Percentiles rank a stretch among this genome's conserved stretches.
These are phyloP conservation scores for Licmophora abbreviata DNA, from an alignment of 108 stramenopile genomes.

Conservation along the genomic window DNA sequence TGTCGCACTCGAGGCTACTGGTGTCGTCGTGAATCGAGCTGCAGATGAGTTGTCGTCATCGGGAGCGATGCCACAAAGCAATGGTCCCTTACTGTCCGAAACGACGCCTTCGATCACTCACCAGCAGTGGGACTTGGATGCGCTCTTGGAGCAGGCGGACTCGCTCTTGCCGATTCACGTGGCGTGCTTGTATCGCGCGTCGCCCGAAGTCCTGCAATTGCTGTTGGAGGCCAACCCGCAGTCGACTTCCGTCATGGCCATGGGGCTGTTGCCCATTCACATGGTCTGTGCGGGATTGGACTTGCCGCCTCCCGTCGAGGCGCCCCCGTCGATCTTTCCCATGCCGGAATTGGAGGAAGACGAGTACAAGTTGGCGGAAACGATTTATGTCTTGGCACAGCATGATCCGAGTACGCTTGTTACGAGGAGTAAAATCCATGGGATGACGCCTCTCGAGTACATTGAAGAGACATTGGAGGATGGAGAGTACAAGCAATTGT, in stretches of 20 bases:
- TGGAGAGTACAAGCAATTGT: not conserved
- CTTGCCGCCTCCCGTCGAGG: not conserved
- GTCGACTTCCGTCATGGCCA: not conserved
- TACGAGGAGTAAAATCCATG: constrained; percentile 2
- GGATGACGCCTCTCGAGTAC: constrained; percentile 11
- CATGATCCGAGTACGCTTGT: constrained; percentile 3
- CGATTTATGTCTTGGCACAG: constrained; percentile 6
- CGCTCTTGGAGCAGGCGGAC: not conserved
- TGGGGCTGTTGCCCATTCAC: constrained; percentile 32
- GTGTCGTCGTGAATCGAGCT: not conserved
- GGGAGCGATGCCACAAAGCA: not conserved
- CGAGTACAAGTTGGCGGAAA: not conserved
- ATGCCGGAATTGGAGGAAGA: not conserved
- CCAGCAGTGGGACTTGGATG: not conserved
- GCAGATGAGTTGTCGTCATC: not conserved
- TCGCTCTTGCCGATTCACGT: constrained; percentile 22
- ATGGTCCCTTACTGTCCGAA: not conserved
- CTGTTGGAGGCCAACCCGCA: constrained; percentile 16
- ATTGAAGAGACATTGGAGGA: not conserved
- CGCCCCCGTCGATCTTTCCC: not conserved
- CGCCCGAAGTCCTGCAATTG: constrained; percentile 14
- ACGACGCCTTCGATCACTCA: not conserved
- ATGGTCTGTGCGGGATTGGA: constrained; percentile 17
- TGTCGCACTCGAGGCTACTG: not conserved
- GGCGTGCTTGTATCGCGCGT: constrained; percentile 27